These are phyloP conservation scores for Ceratocystiopsis brevicomis DNA, from an alignment of 2,329 filamentous ascomycete species.

Conservation along the genomic window DNA sequence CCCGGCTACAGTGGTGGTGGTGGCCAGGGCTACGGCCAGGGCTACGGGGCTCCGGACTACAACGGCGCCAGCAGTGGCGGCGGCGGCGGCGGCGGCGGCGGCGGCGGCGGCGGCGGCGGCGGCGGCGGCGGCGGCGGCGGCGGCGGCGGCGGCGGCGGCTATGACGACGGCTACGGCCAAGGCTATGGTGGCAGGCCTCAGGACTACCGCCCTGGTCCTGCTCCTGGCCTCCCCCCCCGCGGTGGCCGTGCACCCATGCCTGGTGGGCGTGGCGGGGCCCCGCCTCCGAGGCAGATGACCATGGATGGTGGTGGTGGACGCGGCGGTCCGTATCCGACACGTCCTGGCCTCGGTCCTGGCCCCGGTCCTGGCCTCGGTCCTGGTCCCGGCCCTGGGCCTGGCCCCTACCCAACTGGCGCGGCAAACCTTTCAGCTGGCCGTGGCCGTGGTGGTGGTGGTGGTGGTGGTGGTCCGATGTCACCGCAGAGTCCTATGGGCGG, in stretches of 20 bases:
- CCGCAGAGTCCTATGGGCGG: conserved; percentile 11
- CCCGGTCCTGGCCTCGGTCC: conserved; percentile 15
- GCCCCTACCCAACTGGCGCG: conserved; percentile 16
- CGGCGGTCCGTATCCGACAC: conserved; percentile 20
- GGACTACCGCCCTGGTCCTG: too few relatives aligned
- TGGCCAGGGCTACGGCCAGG: conserved; percentile 17
- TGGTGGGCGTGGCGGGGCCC: conserved; percentile 26
- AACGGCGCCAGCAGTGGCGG: conserved; percentile 12
- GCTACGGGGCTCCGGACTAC: conserved; percentile 17
- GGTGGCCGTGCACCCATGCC: conserved; percentile 24
- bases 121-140: conserved; percentile 14
- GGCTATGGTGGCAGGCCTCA: conserved; percentile 19
- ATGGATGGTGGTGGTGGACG: conserved; percentile 14
- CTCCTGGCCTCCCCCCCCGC: conserved; percentile 14
- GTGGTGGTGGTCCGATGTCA: too few relatives aligned
- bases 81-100: conserved; percentile 18
- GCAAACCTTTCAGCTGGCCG: conserved; percentile 11
- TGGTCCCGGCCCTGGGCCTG: conserved; percentile 18
- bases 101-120: conserved; percentile 22
- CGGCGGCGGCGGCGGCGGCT: conserved; percentile 15
- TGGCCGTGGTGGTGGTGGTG: too few relatives aligned
- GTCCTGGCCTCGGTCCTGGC: conserved; percentile 19
- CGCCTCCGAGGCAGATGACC: conserved; percentile 22
- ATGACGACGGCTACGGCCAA: conserved; percentile 26
- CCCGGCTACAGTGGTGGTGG: conserved; percentile 18